A percentile compares a stretch with the other conserved stretches of the same genome.
Conservation (phyloP, 164 flowering plant species). For the Vitis labrusca region DNA sequence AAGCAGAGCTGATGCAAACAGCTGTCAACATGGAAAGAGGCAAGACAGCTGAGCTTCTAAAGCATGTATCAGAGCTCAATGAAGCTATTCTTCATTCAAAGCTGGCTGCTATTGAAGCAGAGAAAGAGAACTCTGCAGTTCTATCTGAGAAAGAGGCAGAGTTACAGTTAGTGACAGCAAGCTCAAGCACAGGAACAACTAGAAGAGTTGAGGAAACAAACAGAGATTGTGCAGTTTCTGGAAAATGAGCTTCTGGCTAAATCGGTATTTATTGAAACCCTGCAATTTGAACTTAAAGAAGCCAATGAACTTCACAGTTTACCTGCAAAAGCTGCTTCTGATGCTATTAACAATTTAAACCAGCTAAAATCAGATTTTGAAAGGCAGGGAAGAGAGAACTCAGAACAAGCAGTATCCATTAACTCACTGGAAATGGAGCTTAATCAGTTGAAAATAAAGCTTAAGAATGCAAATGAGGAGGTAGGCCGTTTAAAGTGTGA, state of each 20-base stretch:
- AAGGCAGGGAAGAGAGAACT: slow-evolving; percentile 19
- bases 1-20: slow-evolving; percentile 32
- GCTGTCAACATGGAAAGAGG: slow-evolving; percentile 30
- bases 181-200: slow-evolving; percentile 26
- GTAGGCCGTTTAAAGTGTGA: slow-evolving; percentile 15
- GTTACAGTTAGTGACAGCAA: slow-evolving; percentile 16
- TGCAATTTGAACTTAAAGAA: slow-evolving; percentile 35
- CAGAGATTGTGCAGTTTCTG: slow-evolving; percentile 27
- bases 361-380: slow-evolving; percentile 30
- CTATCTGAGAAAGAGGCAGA: slow-evolving; percentile 34
- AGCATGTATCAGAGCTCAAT: slow-evolving; percentile 36
- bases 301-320: slow-evolving; percentile 25
- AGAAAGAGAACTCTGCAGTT: slow-evolving; percentile 28
- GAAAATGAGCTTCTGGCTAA: slow-evolving; percentile 37
- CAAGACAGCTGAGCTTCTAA: slow-evolving; percentile 36
- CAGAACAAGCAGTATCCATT: not conserved
- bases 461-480: slow-evolving; percentile 31
- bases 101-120: slow-evolving; percentile 32
- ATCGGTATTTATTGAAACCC: slow-evolving; percentile 25
- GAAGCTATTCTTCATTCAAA: slow-evolving; percentile 32
- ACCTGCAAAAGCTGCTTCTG: slow-evolving; percentile 33
- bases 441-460: slow-evolving; percentile 26
- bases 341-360: slow-evolving; percentile 21
- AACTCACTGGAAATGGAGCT: slow-evolving; percentile 29
- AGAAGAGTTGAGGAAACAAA: slow-evolving; percentile 28